These are phyloP conservation scores for Friedmanniomyces endolithicus DNA, from an alignment of 495 filamentous ascomycete species.

Conservation along the genomic window DNA sequence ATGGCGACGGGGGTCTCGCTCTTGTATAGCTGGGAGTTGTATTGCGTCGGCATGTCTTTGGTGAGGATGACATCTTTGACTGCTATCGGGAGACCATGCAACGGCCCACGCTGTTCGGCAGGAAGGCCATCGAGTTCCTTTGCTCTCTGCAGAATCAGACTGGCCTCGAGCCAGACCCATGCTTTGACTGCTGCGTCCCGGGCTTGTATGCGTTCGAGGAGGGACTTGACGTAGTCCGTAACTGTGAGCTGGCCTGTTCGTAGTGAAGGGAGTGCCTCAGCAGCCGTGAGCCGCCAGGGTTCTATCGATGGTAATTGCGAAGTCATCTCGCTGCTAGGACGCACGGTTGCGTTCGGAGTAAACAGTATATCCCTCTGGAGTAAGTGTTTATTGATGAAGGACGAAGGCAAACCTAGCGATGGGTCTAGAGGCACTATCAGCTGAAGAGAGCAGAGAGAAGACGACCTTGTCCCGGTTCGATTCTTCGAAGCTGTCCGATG, in stretches of 20 bases:
- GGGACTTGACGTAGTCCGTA: conserved; percentile 37
- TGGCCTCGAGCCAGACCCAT: conserved; percentile 40
- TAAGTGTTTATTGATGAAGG: too few relatives aligned
- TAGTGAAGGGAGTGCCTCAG: background rate
- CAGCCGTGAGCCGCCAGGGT: conserved; percentile 1
- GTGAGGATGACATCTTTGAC: conserved; percentile 50
- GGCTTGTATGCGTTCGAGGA: conserved; percentile 38
- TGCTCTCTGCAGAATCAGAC: conserved; percentile 39
- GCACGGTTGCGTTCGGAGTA: too few relatives aligned
- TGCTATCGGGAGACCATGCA: conserved; percentile 43
- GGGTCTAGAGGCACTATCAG: too few relatives aligned
- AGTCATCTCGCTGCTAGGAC: background rate
- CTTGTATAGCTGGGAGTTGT: conserved; percentile 39
- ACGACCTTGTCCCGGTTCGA: too few relatives aligned
- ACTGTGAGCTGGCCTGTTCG: background rate
- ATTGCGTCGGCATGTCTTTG: conserved; percentile 41
- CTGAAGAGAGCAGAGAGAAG: too few relatives aligned
- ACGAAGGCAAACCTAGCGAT: too few relatives aligned
- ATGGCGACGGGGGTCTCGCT: conserved; percentile 25
- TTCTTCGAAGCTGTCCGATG: too few relatives aligned
- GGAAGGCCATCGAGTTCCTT: conserved; percentile 39
- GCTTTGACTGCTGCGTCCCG: conserved; percentile 40
- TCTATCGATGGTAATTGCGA: background rate
- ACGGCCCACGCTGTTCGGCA: conserved; percentile 34
- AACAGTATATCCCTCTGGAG: too few relatives aligned